phyloP scores from a whole-genome alignment of 2,329 filamentous ascomycete species.

The Xylaria sp. region DNA sequence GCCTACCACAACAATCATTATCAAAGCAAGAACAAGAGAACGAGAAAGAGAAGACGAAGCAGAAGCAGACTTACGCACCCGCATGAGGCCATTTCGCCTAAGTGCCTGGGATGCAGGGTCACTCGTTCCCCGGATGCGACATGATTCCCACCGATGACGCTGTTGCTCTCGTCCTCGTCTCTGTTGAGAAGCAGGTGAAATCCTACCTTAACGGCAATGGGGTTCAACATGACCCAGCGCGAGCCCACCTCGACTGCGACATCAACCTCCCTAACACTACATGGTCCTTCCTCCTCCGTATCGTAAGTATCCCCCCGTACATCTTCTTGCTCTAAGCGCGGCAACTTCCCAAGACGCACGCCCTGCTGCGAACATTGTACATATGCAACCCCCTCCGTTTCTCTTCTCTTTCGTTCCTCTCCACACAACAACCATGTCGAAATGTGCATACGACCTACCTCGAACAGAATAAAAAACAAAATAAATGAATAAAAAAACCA shows the following conservation, averaged over 20 bases:
- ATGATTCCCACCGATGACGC: neutral
- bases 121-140: neutral
- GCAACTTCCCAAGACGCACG: neutral
- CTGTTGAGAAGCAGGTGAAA: too few species aligned
- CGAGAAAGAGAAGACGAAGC: neutral
- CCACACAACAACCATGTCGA: neutral
- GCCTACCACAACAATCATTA: too few species aligned
- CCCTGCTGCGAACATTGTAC: neutral
- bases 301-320: too few species aligned
- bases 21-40: too few species aligned
- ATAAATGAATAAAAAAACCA: too few species aligned
- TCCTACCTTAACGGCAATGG: too few species aligned
- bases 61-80: neutral
- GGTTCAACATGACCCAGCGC: too few species aligned
- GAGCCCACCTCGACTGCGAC: too few species aligned
- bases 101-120: neutral
- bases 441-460: neutral
- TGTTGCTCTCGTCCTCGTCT: neutral
- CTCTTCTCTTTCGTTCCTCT: neutral
- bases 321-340: neutral
- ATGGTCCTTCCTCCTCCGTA: too few species aligned
- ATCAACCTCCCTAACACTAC: too few species aligned
- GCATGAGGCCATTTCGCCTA: neutral
- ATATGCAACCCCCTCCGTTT: neutral
- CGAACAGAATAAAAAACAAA: too few species aligned